A percentile compares a stretch with the other conserved stretches of the same genome.
Evolutionary conservation across 2,329 filamentous ascomycete genomes (phyloP).

Genomic region (Venturia oleaginea): DNA sequence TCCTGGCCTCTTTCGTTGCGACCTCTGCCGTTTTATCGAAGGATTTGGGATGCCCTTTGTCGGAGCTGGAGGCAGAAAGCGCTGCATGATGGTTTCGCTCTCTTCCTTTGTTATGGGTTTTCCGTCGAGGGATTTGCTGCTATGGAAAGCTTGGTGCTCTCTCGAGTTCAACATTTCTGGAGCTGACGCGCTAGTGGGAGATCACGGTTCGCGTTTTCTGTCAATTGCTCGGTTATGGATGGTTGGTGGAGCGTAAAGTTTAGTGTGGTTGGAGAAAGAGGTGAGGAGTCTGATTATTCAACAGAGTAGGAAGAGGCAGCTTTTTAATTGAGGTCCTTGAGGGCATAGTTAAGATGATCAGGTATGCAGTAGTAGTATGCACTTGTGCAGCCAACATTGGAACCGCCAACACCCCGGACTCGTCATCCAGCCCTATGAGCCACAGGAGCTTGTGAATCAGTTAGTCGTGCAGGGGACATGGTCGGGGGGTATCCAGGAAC

Average conservation of each 20-base stretch:
- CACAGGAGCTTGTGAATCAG: background rate
- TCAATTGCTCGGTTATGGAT: background rate
- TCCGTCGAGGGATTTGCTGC: slow-evolving; percentile 14
- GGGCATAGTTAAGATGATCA: background rate
- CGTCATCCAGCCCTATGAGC: background rate
- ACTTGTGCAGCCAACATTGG: background rate
- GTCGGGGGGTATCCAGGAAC: background rate
- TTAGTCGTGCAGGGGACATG: background rate
- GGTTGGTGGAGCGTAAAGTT: background rate
- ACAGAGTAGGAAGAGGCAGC: background rate
- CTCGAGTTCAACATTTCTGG: slow-evolving; percentile 1
- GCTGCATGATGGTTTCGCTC: slow-evolving; percentile 13
- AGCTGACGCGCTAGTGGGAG: background rate
- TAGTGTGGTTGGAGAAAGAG: background rate
- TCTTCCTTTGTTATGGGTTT: slow-evolving; percentile 11
- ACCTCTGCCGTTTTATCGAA: background rate
- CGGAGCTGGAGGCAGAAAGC: slow-evolving; percentile 2
- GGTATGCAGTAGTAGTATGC: no score
- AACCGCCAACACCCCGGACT: background rate
- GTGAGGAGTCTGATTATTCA: background rate
- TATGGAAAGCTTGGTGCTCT: slow-evolving; percentile 23
- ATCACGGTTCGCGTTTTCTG: no score
- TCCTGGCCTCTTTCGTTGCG: slow-evolving; percentile 17
- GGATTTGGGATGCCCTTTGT: background rate
- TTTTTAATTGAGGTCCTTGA: background rate